Evolutionary conservation across 768 basidiomycete species (phyloP).

Genomic region (Boletus subcaerulescens): DNA sequence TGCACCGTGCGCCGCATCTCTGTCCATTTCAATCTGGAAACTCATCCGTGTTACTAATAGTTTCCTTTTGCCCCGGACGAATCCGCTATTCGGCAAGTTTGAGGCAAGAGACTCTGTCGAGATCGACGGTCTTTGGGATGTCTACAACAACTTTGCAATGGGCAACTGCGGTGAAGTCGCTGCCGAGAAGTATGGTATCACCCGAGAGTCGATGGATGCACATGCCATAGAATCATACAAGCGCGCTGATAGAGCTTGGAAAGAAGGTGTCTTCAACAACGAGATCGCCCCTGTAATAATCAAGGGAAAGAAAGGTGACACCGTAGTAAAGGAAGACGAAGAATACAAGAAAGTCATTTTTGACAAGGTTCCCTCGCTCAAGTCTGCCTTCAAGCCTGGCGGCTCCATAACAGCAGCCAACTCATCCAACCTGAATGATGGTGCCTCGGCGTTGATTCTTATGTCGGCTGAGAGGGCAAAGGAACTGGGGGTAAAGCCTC

Average conservation of each 20-base stretch:
- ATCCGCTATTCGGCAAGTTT: constrained; percentile 87
- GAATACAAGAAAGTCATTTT: constrained; percentile 96
- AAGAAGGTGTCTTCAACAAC: constrained; percentile 73
- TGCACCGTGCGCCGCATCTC: constrained; percentile 72
- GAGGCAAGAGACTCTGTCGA: constrained; percentile 84
- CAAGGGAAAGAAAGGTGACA: constrained; percentile 93
- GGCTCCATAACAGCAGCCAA: constrained; percentile 96
- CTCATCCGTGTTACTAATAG: constrained; percentile 34
- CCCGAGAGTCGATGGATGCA: constrained; percentile 82
- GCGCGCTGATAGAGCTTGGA: constrained; percentile 91
- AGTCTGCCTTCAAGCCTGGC: constrained; percentile 85
- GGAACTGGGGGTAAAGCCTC: constrained; percentile 85
- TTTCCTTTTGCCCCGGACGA: constrained; percentile 78
- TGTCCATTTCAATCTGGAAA: not conserved
- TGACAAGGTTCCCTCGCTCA: constrained; percentile 88
- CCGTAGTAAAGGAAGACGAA: constrained; percentile 89
- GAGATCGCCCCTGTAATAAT: constrained; percentile 90
- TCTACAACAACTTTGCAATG: constrained; percentile 98
- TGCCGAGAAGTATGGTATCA: constrained; percentile 78
- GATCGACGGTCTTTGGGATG: constrained; percentile 93
- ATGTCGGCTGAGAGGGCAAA: constrained; percentile 92
- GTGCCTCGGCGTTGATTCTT: constrained; percentile 91
- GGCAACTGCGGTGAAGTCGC: constrained; percentile 92
- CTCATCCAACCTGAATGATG: constrained; percentile 92
- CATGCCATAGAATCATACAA: constrained; percentile 95